Base-by-base conservation (phyloP, 768 basidiomycete species). In the Melanogaster broomeanus region DNA sequence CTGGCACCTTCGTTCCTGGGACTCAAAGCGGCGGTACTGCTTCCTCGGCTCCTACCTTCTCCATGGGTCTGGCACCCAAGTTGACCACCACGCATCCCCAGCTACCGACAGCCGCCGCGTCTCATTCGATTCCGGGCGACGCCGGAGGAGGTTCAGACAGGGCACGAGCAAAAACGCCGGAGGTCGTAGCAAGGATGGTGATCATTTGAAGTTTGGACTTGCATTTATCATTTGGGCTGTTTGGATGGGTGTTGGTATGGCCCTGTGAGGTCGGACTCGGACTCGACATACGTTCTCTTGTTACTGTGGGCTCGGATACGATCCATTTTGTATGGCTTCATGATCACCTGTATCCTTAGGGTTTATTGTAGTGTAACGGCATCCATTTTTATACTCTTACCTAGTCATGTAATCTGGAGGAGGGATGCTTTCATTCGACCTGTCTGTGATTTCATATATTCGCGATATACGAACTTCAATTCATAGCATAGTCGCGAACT, bases 171-270 rank as follows among this genome's bases (percentile, higher is more conserved):
- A 34, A 31, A 66, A 53, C 45, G 60, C 62, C 27, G 60, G 59
- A 3, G 53, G 58, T 18, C 61, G 65, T 7, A 45, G 51, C 2
- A 39, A 71, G 19, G 63, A 72, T 45, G 52, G 69, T 18, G 74
- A 72, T 45, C 67, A 64, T 57, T 60, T 73, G 53, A 77, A 74
- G 56, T 79, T 81, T 61, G 64, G 74, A 10, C 52, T 81, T 42
- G 70, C 79, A 52, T 81, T 79, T 49, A 70, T 83, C 53, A 64
- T 79, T 21, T 83, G 82, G 79, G 81, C 82, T 30, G 74, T 79
- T 7, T 61, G 84, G 45, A 70, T 84, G 48, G 84, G 82, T 2
- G 65, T 83, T 40, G 74, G 77, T 31, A 76, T 85, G 77, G 80
- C 81, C 5, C 58, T 82, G 42, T 83, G 54, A 64, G n/a, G n/a